Evolutionary conservation across 768 basidiomycete genomes (phyloP).

Genomic region (Pleurotus sapidus): DNA sequence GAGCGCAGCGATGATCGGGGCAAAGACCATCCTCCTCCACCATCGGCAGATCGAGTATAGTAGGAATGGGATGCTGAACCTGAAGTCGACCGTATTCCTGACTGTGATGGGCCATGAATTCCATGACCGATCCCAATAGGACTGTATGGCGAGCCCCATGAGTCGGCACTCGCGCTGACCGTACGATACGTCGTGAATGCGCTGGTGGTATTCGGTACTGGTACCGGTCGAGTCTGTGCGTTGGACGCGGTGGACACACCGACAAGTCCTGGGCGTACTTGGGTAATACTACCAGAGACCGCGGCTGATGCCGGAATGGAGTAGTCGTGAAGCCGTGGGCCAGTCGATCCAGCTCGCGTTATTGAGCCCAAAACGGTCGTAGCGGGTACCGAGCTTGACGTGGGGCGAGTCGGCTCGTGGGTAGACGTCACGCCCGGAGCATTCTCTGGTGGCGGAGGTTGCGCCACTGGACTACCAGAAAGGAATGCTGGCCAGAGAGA

Average conservation of each 20-base stretch:
- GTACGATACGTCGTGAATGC: slow-evolving; percentile 19
- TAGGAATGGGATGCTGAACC: slow-evolving; percentile 20
- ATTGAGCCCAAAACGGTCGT: slow-evolving; percentile 19
- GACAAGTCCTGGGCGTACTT: slow-evolving; percentile 57
- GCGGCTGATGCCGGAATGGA: slow-evolving; percentile 37
- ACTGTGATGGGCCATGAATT: slow-evolving; percentile 10
- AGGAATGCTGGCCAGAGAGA: slow-evolving; percentile 88
- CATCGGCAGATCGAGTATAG: slow-evolving; percentile 17
- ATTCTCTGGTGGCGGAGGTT: slow-evolving; percentile 29
- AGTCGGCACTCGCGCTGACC: slow-evolving; percentile 22
- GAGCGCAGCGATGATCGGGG: slow-evolving; percentile 53
- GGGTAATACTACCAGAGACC: slow-evolving; percentile 42
- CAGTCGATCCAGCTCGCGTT: slow-evolving; percentile 30
- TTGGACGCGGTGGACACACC: slow-evolving; percentile 27
- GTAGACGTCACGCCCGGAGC: slow-evolving; percentile 1
- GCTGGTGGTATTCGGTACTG: background rate
- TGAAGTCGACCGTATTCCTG: background rate
- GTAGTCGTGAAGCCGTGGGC: slow-evolving; percentile 69
- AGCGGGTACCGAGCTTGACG: slow-evolving; percentile 55
- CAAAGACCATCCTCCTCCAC: slow-evolving; percentile 46
- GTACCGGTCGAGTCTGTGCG: slow-evolving; percentile 8
- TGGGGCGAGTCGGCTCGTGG: slow-evolving; percentile 20
- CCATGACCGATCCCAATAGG: slow-evolving; percentile 22
- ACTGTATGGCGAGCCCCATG: slow-evolving; percentile 22
- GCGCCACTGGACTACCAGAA: slow-evolving; percentile 66